phyloP scores from a whole-genome alignment of 306 rosid species.

The Sindora glabra region DNA sequence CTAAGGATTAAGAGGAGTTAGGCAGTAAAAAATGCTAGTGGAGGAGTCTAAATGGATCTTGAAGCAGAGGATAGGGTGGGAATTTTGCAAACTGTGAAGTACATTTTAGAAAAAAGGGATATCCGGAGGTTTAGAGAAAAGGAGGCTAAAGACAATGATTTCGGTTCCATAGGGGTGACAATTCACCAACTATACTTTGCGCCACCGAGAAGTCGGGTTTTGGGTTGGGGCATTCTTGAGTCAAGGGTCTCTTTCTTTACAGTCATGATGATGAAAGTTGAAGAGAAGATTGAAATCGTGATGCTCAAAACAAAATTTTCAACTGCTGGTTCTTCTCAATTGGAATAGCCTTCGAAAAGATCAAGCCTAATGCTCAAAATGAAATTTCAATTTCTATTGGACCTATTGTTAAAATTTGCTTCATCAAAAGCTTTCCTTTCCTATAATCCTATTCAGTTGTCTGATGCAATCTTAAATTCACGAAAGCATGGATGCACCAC shows the following conservation, averaged over 20 bases:
- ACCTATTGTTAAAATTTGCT: too few relatives aligned
- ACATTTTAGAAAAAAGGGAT: constrained; percentile 46
- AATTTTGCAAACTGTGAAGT: constrained; percentile 50
- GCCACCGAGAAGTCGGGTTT: constrained; percentile 61
- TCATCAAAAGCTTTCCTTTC: too few relatives aligned
- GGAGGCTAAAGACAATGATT: constrained; percentile 62
- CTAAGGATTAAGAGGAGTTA: constrained; percentile 26
- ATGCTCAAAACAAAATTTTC: too few relatives aligned
- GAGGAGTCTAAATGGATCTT: constrained; percentile 42
- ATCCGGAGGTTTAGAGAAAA: constrained; percentile 55
- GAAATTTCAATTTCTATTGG: too few relatives aligned
- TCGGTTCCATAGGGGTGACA: constrained; percentile 84
- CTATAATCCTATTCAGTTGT: too few relatives aligned
- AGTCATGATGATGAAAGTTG: constrained; percentile 19
- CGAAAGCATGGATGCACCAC: too few relatives aligned
- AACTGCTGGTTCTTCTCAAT: too few relatives aligned
- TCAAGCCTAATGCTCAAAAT: too few relatives aligned
- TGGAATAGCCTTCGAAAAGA: too few relatives aligned
- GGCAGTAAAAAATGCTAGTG: constrained; percentile 34
- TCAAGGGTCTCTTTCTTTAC: not conserved
- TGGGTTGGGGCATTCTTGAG: constrained; percentile 6
- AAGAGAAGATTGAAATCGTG: not conserved
- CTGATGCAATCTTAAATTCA: too few relatives aligned
- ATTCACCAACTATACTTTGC: constrained; percentile 90
- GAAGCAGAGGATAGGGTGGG: constrained; percentile 84